These are phyloP conservation scores for Colletotrichum aenigma DNA, from an alignment of 2,329 filamentous ascomycete species.

Conservation along the genomic window DNA sequence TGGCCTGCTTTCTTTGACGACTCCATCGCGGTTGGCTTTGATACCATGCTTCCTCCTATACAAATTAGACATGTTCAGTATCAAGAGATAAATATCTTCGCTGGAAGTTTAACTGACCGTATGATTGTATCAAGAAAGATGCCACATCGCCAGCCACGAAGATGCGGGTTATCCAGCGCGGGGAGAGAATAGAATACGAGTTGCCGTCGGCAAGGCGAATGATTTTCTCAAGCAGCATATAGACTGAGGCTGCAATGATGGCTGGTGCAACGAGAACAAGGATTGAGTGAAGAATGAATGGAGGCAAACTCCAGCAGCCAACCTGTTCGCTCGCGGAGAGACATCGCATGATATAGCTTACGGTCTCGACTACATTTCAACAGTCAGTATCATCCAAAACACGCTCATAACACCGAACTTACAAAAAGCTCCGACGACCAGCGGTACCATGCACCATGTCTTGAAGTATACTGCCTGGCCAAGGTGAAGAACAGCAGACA, in stretches of 20 bases:
- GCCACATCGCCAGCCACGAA: background rate
- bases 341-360: background rate
- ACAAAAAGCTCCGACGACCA: background rate
- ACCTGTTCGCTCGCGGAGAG: background rate
- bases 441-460: background rate
- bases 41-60: background rate
- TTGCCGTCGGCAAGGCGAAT: background rate
- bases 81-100: background rate
- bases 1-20: background rate
- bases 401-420: background rate
- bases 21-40: background rate
- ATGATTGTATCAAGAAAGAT: background rate
- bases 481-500: background rate
- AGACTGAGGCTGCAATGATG: background rate
- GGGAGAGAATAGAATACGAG: background rate
- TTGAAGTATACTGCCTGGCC: background rate
- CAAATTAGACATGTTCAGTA: background rate
- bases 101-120: background rate
- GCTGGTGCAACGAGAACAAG: background rate
- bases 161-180: background rate
- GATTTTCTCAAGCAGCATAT: background rate
- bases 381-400: fast-evolving
- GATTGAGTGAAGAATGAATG: background rate
- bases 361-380: background rate
- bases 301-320: background rate